Percentiles rank a stretch among this genome's conserved stretches.
Evolutionary conservation across 2,329 filamentous ascomycete genomes (phyloP).

Genomic region (Metarhizium anisopliae): DNA sequence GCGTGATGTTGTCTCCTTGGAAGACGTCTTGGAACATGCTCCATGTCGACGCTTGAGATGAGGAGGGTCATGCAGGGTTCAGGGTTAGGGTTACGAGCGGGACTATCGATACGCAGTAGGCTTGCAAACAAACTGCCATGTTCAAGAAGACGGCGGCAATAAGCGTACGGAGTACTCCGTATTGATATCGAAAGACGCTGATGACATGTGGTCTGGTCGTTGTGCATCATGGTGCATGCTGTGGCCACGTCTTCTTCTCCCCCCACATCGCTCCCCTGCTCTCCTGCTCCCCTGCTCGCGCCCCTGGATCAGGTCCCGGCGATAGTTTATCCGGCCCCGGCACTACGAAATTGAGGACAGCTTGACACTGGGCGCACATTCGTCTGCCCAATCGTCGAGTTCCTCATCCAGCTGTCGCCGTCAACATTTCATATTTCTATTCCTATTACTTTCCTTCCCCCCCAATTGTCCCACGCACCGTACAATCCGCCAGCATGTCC

Average conservation of each 20-base stretch:
- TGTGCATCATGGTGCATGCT: too few species aligned
- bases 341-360: constrained; percentile 6
- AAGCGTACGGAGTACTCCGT: too few species aligned
- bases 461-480: neutral
- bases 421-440: neutral
- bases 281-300: neutral
- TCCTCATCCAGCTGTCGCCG: neutral
- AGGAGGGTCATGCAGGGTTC: too few species aligned
- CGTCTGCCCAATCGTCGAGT: neutral
- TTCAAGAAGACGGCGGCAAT: too few species aligned
- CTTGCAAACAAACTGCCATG: too few species aligned
- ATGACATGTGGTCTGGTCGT: too few species aligned
- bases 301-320: neutral
- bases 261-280: neutral
- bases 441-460: neutral
- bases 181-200: too few species aligned
- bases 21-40: too few species aligned
- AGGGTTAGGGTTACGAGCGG: too few species aligned
- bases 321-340: constrained; percentile 2
- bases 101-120: too few species aligned
- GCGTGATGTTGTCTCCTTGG: too few species aligned
- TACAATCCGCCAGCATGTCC: constrained; percentile 37
- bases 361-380: neutral
- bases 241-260: neutral
- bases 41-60: too few species aligned